phyloP scores from a whole-genome alignment of 108 stramenopile genomes.

The Cyclotella choctawhatcheeana region DNA sequence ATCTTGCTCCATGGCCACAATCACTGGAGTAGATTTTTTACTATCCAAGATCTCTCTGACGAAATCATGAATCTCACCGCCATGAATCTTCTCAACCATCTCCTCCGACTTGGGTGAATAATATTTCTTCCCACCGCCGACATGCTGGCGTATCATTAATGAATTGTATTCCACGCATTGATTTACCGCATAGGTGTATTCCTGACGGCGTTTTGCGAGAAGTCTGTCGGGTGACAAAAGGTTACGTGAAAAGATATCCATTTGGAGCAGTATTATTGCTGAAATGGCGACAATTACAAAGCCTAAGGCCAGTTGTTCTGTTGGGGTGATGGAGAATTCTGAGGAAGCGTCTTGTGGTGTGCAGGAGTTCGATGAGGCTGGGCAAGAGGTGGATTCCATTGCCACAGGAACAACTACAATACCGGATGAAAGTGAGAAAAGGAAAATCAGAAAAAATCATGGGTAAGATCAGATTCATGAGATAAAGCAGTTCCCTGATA shows the following conservation, averaged over 20 bases:
- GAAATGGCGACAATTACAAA: constrained; percentile 17
- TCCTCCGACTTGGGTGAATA: constrained; percentile 37
- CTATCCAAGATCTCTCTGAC: constrained; percentile 26
- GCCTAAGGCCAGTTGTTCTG: constrained; percentile 19
- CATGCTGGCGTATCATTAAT: constrained; percentile 42
- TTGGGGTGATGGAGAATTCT: neutral
- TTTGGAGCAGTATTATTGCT: constrained; percentile 37
- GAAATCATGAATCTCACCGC: constrained; percentile 20
- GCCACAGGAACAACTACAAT: neutral
- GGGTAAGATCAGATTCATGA: no score
- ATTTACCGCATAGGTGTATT: constrained; percentile 31
- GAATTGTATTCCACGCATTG: constrained; percentile 37
- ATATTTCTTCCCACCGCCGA: constrained; percentile 28
- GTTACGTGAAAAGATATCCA: constrained; percentile 33
- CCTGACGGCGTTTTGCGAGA: constrained; percentile 47
- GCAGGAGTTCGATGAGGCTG: constrained; percentile 18
- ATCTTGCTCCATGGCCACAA: constrained; percentile 53
- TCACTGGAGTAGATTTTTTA: constrained; percentile 31
- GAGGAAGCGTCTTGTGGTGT: constrained; percentile 14
- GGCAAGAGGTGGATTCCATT: neutral
- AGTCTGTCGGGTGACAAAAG: constrained; percentile 34
- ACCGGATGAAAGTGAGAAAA: no score
- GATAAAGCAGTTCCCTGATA: no score
- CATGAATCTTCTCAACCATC: neutral
- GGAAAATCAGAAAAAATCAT: no score